Evolutionary conservation across 169 alveolate genomes (phyloP), one percentile per base, ranked within the genome.

Genomic region (Plasmodium sp.): DNA sequence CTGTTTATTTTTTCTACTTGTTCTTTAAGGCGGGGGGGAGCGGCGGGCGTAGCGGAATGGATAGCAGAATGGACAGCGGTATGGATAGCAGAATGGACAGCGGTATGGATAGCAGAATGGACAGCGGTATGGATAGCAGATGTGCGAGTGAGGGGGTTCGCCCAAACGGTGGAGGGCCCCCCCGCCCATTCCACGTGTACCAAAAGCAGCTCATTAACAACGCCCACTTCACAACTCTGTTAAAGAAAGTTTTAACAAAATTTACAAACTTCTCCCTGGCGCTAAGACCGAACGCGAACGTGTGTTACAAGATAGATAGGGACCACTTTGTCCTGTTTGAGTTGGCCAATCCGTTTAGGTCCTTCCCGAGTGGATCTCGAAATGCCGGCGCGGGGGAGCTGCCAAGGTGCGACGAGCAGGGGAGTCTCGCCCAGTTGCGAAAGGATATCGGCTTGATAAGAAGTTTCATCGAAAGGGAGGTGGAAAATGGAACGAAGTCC

Each of bases 1-100:
- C 74, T 80, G 82, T 39, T 79, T 90, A 90, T 90, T 73, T 90
- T 48, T 90, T 90, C 45, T 90, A 90, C 62, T 27, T 90, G 39
- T 90, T 90, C 67, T 90, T 90, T 58, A 41, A 54, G 43, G 27
- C 22, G 12, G 54, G 43, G 31, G 39, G 10, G 18, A 36, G n/a
- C n/a, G 27, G 4, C 72, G n/a, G 14, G 3, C 27, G 10, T 16
- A 34, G 33, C 33, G 18, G 18, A 22, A 36, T 36, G 5, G 41
- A 36, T 16, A 72, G 33, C 34, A 16, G 18, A n/a, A n/a, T n/a
- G n/a, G n/a, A n/a, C n/a, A 43, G 3, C 22, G 16, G 43, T 5
- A 10, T 16, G 22, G 36, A 22, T 22, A 22, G 27, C 27, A 22
- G 27, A 22, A n/a, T n/a, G n/a, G n/a, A n/a, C n/a, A 34, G 33